Conservation (phyloP, 2,329 filamentous ascomycete genomes). For the Epichloe glyceriae region DNA sequence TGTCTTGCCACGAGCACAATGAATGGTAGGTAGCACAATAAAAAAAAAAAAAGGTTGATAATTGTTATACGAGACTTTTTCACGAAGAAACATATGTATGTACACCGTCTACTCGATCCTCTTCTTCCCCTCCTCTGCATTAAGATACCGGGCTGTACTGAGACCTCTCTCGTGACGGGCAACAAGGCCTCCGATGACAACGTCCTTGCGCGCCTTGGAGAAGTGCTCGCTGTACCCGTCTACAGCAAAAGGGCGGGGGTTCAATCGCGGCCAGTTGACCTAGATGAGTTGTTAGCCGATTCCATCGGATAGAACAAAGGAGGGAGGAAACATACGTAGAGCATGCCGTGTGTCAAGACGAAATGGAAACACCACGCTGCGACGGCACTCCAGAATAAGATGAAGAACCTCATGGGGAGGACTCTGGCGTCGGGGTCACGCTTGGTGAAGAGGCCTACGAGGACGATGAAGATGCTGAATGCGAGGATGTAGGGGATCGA, state of each 20-base stretch:
- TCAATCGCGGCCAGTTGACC: slow-evolving; percentile 98
- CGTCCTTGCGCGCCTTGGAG: slow-evolving; percentile 67
- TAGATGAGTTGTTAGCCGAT: slow-evolving; percentile 22
- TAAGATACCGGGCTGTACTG: slow-evolving; percentile 70
- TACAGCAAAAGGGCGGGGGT: slow-evolving; percentile 70
- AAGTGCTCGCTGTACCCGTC: slow-evolving; percentile 87
- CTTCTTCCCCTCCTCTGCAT: slow-evolving; percentile 95
- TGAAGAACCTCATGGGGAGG: slow-evolving; percentile 72
- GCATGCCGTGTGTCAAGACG: slow-evolving; percentile 71
- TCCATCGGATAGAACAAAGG: neutral
- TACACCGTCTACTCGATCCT: slow-evolving; percentile 59
- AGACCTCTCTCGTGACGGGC: slow-evolving; percentile 66
- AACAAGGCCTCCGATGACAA: slow-evolving; percentile 59
- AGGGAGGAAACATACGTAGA: slow-evolving; percentile 62
- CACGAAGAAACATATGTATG: no score
- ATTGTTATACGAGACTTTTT: no score
- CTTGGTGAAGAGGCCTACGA: slow-evolving; percentile 61
- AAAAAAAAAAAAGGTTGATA: no score
- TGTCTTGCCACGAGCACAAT: no score
- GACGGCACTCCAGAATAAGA: slow-evolving; percentile 62
- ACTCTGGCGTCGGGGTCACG: slow-evolving; percentile 59
- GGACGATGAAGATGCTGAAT: slow-evolving; percentile 72
- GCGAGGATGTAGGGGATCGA: slow-evolving; percentile 84
- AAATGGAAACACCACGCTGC: slow-evolving; percentile 64
- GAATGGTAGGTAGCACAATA: no score